phyloP scores from a whole-genome alignment of 345 rosid genomes.

The Cardamine occulta region DNA sequence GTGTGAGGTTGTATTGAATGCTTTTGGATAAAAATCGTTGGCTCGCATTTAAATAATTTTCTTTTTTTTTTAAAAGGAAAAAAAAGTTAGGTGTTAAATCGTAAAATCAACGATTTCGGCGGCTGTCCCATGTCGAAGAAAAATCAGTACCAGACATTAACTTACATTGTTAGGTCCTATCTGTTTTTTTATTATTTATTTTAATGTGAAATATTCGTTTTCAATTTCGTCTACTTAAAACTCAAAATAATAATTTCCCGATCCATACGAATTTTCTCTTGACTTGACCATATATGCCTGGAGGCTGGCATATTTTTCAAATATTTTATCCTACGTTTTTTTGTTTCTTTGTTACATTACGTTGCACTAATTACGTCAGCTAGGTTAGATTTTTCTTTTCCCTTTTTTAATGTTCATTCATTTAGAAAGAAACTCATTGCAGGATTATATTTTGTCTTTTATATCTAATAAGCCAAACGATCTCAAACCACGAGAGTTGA shows the following conservation, averaged over 20 bases:
- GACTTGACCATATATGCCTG: slow-evolving; percentile 3
- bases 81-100: slow-evolving; percentile 8
- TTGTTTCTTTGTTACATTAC: background rate
- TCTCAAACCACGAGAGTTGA: too few relatives aligned
- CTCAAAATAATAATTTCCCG: too few relatives aligned
- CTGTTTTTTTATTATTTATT: background rate
- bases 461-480: background rate
- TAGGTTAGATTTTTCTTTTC: background rate
- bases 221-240: background rate
- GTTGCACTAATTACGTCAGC: background rate
- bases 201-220: background rate
- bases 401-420: background rate
- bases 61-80: too few relatives aligned
- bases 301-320: background rate
- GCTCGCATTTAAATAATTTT: background rate
- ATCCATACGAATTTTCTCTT: slow-evolving; percentile 2
- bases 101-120: slow-evolving; percentile 33
- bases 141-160: background rate
- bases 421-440: background rate
- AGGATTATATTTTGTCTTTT: background rate
- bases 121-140: slow-evolving; percentile 16
- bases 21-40: background rate
- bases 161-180: slow-evolving; percentile 8
- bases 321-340: background rate
- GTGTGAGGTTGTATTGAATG: too few relatives aligned